Evolutionary conservation across 495 filamentous ascomycete genomes (phyloP).

Genomic region (Mycothermus thermophilus): DNA sequence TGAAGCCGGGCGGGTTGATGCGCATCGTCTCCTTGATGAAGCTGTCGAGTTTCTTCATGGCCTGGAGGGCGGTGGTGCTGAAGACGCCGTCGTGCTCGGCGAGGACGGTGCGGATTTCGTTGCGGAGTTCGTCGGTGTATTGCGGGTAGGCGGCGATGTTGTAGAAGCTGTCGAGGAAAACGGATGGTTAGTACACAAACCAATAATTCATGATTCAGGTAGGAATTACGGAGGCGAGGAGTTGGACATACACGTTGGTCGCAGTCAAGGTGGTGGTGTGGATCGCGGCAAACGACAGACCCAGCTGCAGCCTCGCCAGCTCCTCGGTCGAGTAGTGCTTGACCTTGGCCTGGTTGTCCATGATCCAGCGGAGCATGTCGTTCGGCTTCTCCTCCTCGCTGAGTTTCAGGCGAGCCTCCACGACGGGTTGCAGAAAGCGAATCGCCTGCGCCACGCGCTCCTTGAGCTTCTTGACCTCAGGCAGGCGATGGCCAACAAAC

Average conservation of each 20-base stretch:
- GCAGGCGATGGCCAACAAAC: conserved; percentile 19
- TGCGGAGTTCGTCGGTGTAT: conserved; percentile 33
- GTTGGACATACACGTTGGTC: conserved; percentile 20
- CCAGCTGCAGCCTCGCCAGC: conserved; percentile 24
- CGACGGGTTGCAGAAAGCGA: conserved; percentile 18
- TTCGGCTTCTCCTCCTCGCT: conserved; percentile 15
- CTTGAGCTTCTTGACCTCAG: conserved; percentile 18
- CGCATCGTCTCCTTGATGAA: conserved; percentile 26
- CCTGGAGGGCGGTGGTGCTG: conserved; percentile 15
- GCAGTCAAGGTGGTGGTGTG: conserved; percentile 37
- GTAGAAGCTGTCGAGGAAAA: conserved; percentile 18
- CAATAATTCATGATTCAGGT: neutral
- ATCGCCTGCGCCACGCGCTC: conserved; percentile 15
- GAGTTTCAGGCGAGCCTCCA: conserved; percentile 13
- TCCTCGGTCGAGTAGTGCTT: conserved; percentile 9
- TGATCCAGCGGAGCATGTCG: conserved; percentile 30
- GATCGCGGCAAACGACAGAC: conserved; percentile 36
- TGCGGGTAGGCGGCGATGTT: conserved; percentile 31
- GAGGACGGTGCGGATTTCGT: conserved; percentile 34
- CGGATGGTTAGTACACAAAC: neutral
- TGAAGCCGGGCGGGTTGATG: conserved; percentile 6
- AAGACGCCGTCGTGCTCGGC: conserved; percentile 17
- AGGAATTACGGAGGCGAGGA: neutral
- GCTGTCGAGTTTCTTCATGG: conserved; percentile 25
- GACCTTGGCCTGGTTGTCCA: conserved; percentile 15